These are phyloP conservation scores for Fusarium xylarioides DNA, from an alignment of 2,329 filamentous ascomycete species.

Conservation along the genomic window DNA sequence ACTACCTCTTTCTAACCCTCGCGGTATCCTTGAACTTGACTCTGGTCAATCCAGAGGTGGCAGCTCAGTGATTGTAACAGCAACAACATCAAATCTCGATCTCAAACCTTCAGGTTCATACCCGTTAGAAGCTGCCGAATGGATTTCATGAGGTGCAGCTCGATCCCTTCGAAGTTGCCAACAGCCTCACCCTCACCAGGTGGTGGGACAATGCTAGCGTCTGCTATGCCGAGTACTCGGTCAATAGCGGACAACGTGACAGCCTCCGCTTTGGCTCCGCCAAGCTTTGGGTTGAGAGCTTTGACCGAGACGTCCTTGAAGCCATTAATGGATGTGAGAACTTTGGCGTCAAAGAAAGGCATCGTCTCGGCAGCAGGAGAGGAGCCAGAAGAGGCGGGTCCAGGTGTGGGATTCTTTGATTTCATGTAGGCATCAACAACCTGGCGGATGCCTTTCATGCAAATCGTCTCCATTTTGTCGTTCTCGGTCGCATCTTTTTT, in stretches of 20 bases:
- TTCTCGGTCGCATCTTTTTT: slow-evolving; percentile 55
- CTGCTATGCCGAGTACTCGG: slow-evolving; percentile 58
- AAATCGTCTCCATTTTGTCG: slow-evolving; percentile 58
- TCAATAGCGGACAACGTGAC: slow-evolving; percentile 61
- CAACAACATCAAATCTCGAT: not conserved
- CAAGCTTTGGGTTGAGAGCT: slow-evolving; percentile 52
- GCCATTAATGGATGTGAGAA: slow-evolving; percentile 53
- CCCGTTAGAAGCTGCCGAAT: slow-evolving; percentile 51
- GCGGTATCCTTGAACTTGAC: not conserved
- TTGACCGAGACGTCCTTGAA: slow-evolving; percentile 59
- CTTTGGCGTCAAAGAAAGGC: slow-evolving; percentile 50
- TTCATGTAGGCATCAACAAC: slow-evolving; percentile 56
- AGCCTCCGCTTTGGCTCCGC: slow-evolving; percentile 55
- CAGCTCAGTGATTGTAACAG: not conserved
- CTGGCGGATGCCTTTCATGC: slow-evolving; percentile 54
- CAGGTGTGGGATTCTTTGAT: slow-evolving; percentile 48
- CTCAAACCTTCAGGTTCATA: slow-evolving; percentile 52
- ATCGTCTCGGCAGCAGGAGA: slow-evolving; percentile 36
- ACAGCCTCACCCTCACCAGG: slow-evolving; percentile 46
- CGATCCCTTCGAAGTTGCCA: slow-evolving; percentile 51
- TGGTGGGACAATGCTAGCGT: slow-evolving; percentile 53
- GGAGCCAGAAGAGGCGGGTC: slow-evolving; percentile 40
- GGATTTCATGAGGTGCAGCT: slow-evolving; percentile 54
- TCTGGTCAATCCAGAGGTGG: not conserved
- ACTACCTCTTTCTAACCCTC: slow-evolving; percentile 8